These are phyloP conservation scores for Groenewaldozyma auringiensis DNA, from an alignment of 1,139 yeast genomes.

Conservation along the genomic window DNA sequence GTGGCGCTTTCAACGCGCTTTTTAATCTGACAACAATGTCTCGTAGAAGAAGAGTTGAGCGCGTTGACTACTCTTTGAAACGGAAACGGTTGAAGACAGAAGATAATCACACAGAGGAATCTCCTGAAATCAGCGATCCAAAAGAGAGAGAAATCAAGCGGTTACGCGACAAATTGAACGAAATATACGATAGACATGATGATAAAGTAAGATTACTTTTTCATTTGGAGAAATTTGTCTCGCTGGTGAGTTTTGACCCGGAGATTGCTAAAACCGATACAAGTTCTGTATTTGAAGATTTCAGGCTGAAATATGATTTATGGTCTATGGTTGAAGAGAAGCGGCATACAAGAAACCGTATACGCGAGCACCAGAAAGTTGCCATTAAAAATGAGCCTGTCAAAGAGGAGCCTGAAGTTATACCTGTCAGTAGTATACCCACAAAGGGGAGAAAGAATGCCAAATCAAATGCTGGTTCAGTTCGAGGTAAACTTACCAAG, in stretches of 20 bases:
- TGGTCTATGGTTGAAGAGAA: slow-evolving; percentile 31
- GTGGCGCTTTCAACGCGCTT: too few relatives aligned
- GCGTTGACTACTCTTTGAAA: neutral
- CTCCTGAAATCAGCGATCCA: neutral
- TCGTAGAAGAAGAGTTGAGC: neutral
- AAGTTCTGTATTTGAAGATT: slow-evolving; percentile 33
- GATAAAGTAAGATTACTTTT: slow-evolving; percentile 42
- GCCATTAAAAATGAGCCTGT: slow-evolving; percentile 5
- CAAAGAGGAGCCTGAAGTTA: neutral
- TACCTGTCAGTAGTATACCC: neutral
- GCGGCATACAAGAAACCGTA: slow-evolving; percentile 27
- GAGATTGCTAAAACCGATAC: slow-evolving; percentile 39
- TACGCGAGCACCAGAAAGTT: slow-evolving; percentile 16
- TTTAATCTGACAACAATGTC: too few relatives aligned
- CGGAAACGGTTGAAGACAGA: neutral
- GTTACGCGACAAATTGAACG: slow-evolving; percentile 16
- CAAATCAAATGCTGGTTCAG: neutral
- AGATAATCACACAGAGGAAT: neutral
- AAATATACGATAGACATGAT: slow-evolving; percentile 42
- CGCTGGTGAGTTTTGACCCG: slow-evolving; percentile 58
- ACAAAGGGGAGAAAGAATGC: slow-evolving; percentile 5
- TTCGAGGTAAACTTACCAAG: neutral
- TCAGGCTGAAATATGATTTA: slow-evolving; percentile 28
- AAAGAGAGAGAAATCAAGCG: neutral
- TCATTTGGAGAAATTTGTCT: slow-evolving; percentile 51